phyloP scores from a whole-genome alignment of 306 rosid genomes.

The Casuarina cunninghamiana region DNA sequence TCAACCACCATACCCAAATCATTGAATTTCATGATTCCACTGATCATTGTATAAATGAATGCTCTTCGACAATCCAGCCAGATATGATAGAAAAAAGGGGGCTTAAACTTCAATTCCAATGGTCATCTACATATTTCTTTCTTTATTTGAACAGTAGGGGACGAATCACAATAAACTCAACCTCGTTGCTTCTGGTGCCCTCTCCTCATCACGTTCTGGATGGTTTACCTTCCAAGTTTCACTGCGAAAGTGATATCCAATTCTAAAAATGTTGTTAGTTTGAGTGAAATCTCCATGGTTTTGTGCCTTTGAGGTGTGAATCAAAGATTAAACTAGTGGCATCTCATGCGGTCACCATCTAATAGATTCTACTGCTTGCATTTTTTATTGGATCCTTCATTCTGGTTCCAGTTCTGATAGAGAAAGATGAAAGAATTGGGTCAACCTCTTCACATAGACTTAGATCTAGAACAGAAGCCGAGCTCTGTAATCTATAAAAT shows the following conservation, averaged over 20 bases:
- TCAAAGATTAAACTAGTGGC: not conserved
- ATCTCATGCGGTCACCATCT: too few species aligned
- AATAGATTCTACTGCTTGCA: too few species aligned
- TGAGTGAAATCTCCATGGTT: not conserved
- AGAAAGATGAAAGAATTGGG: too few species aligned
- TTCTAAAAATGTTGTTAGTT: too few species aligned
- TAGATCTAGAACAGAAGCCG: constrained; percentile 19
- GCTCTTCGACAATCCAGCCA: not conserved
- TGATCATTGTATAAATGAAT: too few species aligned
- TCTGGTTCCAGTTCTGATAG: too few species aligned
- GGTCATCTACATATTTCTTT: not conserved
- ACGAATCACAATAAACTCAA: not conserved
- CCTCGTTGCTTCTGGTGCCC: constrained; percentile 27
- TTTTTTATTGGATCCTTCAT: too few species aligned
- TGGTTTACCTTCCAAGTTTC: constrained; percentile 11
- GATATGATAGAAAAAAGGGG: not conserved
- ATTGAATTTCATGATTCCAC: not conserved
- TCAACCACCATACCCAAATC: not conserved
- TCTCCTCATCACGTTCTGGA: constrained; percentile 11
- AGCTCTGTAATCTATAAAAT: not conserved
- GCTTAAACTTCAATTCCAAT: not conserved
- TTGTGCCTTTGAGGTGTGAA: not conserved
- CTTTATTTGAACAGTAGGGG: not conserved
- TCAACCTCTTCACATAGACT: not conserved
- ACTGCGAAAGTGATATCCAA: too few species aligned